Conservation (phyloP, 768 basidiomycete species). For the Calocybe indica region DNA sequence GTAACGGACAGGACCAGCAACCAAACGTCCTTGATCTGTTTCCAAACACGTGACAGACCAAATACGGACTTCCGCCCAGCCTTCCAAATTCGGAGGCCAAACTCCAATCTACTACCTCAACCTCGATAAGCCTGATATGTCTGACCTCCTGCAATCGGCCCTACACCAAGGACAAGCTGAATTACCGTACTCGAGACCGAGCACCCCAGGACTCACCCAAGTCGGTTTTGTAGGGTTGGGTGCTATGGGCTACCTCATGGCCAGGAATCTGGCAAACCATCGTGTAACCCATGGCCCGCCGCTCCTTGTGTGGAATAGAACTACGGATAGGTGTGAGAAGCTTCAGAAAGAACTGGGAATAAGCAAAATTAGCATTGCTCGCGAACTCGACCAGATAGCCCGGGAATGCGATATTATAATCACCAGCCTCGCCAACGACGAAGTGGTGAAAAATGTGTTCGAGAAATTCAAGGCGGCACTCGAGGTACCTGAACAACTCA, state of each 20-base stretch:
- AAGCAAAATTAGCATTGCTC: constrained; percentile 48
- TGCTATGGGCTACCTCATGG: constrained; percentile 74
- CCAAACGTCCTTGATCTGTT: too few relatives aligned
- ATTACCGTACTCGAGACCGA: constrained; percentile 51
- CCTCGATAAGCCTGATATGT: constrained; percentile 10
- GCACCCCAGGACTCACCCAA: constrained; percentile 39
- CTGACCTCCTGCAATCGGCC: constrained; percentile 14
- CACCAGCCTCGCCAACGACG: constrained; percentile 69
- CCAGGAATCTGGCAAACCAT: constrained; percentile 66
- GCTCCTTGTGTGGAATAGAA: constrained; percentile 75
- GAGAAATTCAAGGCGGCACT: constrained; percentile 53
- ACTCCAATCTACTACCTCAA: constrained; percentile 1
- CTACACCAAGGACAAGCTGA: constrained; percentile 8
- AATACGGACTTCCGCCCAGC: too few relatives aligned
- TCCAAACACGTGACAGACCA: too few relatives aligned
- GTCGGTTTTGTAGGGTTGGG: constrained; percentile 48
- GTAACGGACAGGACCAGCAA: too few relatives aligned
- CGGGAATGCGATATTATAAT: constrained; percentile 69
- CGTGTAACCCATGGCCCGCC: constrained; percentile 39
- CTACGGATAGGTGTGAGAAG: constrained; percentile 50
- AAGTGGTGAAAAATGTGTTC: constrained; percentile 60
- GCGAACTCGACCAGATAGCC: constrained; percentile 52
- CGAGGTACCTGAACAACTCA: constrained; percentile 30
- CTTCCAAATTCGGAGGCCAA: too few relatives aligned
- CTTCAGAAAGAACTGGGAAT: constrained; percentile 52